Evolutionary conservation across 495 filamentous ascomycete species (phyloP).

Genomic region (Hypomontagnella monticulosa): DNA sequence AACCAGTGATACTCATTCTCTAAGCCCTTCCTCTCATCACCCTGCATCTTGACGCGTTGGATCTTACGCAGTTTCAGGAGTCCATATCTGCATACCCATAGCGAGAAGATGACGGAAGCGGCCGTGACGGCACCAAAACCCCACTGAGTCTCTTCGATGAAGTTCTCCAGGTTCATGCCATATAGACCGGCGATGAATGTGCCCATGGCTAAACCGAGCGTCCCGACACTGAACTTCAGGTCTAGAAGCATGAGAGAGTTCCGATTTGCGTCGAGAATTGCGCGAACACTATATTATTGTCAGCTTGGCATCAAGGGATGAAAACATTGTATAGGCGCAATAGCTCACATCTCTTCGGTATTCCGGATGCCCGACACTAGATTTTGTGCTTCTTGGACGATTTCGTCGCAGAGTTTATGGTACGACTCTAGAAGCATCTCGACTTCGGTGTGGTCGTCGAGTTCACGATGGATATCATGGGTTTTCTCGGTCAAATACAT

Average conservation of each 20-base stretch:
- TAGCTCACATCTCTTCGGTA: constrained; percentile 93
- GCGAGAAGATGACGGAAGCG: constrained; percentile 75
- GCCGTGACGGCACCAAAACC: constrained; percentile 81
- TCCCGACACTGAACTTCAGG: constrained; percentile 94
- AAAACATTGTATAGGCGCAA: background rate
- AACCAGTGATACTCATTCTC: constrained; percentile 54
- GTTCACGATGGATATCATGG: constrained; percentile 74
- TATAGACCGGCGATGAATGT: constrained; percentile 97
- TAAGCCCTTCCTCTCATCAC: constrained; percentile 37
- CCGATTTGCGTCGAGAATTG: constrained; percentile 96
- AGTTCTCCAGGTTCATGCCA: constrained; percentile 99
- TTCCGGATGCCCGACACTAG: constrained; percentile 95
- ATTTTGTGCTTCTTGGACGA: constrained; percentile 93
- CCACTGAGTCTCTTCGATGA: constrained; percentile 93
- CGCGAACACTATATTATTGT: constrained; percentile 74
- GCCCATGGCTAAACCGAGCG: constrained; percentile 88
- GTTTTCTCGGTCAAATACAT: constrained; percentile 95
- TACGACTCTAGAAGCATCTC: constrained; percentile 97
- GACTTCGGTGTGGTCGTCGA: constrained; percentile 94
- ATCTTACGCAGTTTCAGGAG: constrained; percentile 83
- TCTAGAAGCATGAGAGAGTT: constrained; percentile 98
- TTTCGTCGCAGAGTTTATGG: constrained; percentile 97
- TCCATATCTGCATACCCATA: constrained; percentile 80
- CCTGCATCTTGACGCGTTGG: constrained; percentile 88
- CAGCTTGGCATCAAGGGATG: constrained; percentile 1